Conservation (phyloP, 1,139 yeast genomes). For the Meyerozyma elateridarum region DNA sequence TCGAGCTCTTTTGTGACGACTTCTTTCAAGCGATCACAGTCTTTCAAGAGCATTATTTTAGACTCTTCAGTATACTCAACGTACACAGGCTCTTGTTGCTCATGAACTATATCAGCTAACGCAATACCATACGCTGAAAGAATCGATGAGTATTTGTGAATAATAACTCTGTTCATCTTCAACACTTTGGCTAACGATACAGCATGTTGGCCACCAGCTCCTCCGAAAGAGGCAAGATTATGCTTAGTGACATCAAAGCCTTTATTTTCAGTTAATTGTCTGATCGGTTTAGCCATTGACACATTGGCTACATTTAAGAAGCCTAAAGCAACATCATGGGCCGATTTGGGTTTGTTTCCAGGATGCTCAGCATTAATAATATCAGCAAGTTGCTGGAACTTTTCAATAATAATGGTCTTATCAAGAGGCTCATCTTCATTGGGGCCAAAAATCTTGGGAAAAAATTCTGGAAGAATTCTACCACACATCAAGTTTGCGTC, state of each 20-base stretch:
- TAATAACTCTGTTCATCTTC: slow-evolving; percentile 17
- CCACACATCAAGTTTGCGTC: slow-evolving; percentile 53
- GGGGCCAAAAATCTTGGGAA: slow-evolving; percentile 53
- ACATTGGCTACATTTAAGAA: slow-evolving; percentile 20
- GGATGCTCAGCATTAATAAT: slow-evolving; percentile 37
- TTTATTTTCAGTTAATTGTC: slow-evolving; percentile 20
- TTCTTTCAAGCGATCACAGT: slow-evolving; percentile 10
- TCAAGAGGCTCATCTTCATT: slow-evolving; percentile 46
- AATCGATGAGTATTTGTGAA: slow-evolving; percentile 19
- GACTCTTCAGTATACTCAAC: slow-evolving; percentile 10
- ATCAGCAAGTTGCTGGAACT: slow-evolving; percentile 37
- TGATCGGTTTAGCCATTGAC: slow-evolving; percentile 20
- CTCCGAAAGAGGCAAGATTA: slow-evolving; percentile 19
- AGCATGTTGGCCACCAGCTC: slow-evolving; percentile 23
- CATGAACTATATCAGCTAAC: slow-evolving; percentile 17
- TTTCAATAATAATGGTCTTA: slow-evolving; percentile 28
- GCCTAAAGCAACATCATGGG: slow-evolving; percentile 19
- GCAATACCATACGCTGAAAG: slow-evolving; percentile 21
- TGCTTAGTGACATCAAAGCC: slow-evolving; percentile 20
- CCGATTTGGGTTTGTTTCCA: slow-evolving; percentile 18
- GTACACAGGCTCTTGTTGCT: slow-evolving; percentile 18
- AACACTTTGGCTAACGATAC: slow-evolving; percentile 17
- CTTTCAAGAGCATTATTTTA: slow-evolving; percentile 11
- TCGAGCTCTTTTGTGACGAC: slow-evolving; percentile 8
- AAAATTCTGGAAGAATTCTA: slow-evolving; percentile 43